Evolutionary conservation across 2,329 filamentous ascomycete species (phyloP), one percentile per base, ranked within the genome.

Genomic region (Phialophora chinensis): DNA sequence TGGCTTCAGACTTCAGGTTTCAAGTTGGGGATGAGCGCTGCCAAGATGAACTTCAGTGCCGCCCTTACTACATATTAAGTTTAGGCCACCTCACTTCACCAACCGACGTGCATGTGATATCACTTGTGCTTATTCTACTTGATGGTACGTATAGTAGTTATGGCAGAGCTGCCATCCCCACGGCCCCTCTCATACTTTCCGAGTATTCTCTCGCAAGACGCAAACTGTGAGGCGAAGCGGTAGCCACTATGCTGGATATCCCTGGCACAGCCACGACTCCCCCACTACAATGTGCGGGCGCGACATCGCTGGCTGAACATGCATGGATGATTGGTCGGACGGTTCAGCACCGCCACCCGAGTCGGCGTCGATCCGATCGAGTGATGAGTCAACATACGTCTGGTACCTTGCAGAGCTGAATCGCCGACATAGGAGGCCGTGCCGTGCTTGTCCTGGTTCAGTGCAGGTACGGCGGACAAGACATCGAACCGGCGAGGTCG

Each of bases 361-460:
- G 14, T 35, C 20, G 25, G 11, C 14, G 49, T 4, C 49, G 20
- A 27, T 23, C 23, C n/a, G 58, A 52, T 29, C 31, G 8, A 23
- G 55, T 6, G 54, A 61, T 61, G 49, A 61, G 59, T 61, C 59
- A 61, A 61, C 59, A 14, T 61, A 33, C 58, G 31, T 61, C 31
- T 42, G 31, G 60, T 66, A 63, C 65, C 65, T 66, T 63, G 65
- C 65, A 63, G 65, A 63, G 49, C 66, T 67, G 62, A 62, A 50
- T 33, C 27, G 44, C 31, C 42, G 17, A 50, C 44, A 29, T 1
- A 4, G 47, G 31, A 47, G 8, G 49, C 49, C 25, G 10, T 52
- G 20, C 49, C 20, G 38, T 44, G 38, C 38, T 44, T 8, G 38
- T n/a, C 38, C 38, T 44, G 14, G 38, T 44, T 44, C 38, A 44